Percentiles rank a stretch among this genome's conserved stretches.
Evolutionary conservation across 1,139 yeast genomes (phyloP).

Genomic region (Debaryomyces psychrophilus): DNA sequence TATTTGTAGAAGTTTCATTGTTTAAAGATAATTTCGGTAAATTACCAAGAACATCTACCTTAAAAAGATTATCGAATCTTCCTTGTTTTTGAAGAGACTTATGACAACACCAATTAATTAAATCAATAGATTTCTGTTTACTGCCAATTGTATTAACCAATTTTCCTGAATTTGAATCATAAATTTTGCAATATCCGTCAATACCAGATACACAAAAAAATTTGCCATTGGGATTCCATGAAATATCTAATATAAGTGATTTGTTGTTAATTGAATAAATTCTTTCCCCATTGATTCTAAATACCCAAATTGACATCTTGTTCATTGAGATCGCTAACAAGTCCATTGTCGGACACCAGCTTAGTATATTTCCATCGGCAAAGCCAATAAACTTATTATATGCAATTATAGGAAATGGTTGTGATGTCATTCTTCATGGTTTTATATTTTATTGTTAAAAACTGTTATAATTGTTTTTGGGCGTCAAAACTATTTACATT

Average conservation of each 20-base stretch:
- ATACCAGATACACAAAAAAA: slow-evolving; percentile 49
- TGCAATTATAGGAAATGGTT: slow-evolving; percentile 2
- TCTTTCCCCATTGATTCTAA: slow-evolving; percentile 57
- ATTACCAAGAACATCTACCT: slow-evolving; percentile 28
- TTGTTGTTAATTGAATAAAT: slow-evolving; percentile 52
- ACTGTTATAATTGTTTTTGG: neutral
- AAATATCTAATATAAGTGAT: slow-evolving; percentile 36
- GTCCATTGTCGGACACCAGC: slow-evolving; percentile 63
- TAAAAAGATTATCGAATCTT: slow-evolving; percentile 24
- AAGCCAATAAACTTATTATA: slow-evolving; percentile 36
- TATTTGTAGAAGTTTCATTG: neutral
- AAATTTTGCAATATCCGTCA: slow-evolving; percentile 49
- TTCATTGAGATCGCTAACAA: slow-evolving; percentile 53
- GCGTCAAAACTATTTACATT: slow-evolving; percentile 9
- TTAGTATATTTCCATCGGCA: slow-evolving; percentile 44
- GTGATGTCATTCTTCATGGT: slow-evolving; percentile 6
- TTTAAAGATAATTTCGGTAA: slow-evolving; percentile 29
- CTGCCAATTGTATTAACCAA: slow-evolving; percentile 30
- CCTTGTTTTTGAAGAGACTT: slow-evolving; percentile 1
- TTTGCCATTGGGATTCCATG: slow-evolving; percentile 42
- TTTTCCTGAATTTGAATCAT: slow-evolving; percentile 53
- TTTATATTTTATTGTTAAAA: neutral
- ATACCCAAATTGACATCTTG: slow-evolving; percentile 53
- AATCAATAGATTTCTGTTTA: slow-evolving; percentile 23
- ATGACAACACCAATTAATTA: slow-evolving; percentile 29